These are phyloP conservation scores for Pseudogymnoascus verrucosus DNA, from an alignment of 2,329 filamentous ascomycete species.

Conservation along the genomic window DNA sequence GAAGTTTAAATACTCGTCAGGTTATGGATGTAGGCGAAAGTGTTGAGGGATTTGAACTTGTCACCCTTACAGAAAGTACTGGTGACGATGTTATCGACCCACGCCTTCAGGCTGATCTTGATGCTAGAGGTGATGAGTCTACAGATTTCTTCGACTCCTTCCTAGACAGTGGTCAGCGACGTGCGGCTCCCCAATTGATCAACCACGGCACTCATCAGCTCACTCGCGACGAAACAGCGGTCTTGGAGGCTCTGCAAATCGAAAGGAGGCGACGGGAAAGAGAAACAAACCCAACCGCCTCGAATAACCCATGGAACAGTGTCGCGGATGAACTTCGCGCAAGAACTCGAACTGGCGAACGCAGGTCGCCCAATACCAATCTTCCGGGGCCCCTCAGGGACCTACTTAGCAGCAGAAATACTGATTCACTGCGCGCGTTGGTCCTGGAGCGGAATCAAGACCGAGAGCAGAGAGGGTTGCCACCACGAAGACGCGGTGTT, in stretches of 20 bases:
- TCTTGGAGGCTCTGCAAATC: conserved; percentile 48
- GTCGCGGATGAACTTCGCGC: conserved; percentile 15
- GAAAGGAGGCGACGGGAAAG: conserved; percentile 39
- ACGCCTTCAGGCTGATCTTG: conserved; percentile 16
- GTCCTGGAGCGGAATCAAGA: conserved; percentile 30
- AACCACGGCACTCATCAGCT: conserved; percentile 22
- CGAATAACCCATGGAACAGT: background rate
- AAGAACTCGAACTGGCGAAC: conserved; percentile 14
- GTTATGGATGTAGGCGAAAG: conserved; percentile 56
- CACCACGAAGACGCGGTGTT: conserved; percentile 21
- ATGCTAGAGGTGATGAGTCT: background rate
- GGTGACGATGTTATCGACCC: conserved; percentile 21
- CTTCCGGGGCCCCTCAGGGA: conserved; percentile 25
- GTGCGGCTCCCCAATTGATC: background rate
- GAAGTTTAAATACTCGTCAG: conserved; percentile 61
- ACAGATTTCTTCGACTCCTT: background rate
- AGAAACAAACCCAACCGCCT: conserved; percentile 18
- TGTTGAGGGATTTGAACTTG: conserved; percentile 38
- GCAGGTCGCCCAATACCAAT: conserved; percentile 19
- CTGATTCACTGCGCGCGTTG: conserved; percentile 26
- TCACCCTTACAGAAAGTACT: conserved; percentile 20
- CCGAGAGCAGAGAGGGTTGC: conserved; percentile 22
- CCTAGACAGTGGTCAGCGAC: background rate
- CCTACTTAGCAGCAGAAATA: conserved; percentile 24
- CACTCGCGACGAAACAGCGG: conserved; percentile 45